A percentile compares a stretch with the other conserved stretches of the same genome.
Conservation (phyloP, 208 protist genomes). For the Perkinsela sp. region DNA sequence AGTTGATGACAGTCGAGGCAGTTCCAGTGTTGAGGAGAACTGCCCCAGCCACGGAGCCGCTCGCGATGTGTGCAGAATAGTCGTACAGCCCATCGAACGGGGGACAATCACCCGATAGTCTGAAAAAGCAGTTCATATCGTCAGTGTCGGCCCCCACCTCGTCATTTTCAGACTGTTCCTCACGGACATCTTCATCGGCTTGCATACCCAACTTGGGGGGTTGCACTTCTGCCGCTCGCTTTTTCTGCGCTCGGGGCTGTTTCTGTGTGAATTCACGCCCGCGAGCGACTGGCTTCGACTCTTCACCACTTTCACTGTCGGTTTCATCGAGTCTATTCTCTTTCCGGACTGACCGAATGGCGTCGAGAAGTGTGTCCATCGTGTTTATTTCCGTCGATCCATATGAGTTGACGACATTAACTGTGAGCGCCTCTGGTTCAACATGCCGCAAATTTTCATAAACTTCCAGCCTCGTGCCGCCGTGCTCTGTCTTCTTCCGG, state of each 20-base stretch:
- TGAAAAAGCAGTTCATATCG: neutral
- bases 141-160: neutral
- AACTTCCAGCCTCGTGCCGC: neutral
- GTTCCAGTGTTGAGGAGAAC: slow-evolving; percentile 64
- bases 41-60: slow-evolving; percentile 74
- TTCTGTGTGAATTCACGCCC: neutral
- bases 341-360: neutral
- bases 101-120: slow-evolving; percentile 49
- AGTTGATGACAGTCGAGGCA: slow-evolving; percentile 91
- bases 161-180: neutral
- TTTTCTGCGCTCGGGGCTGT: neutral
- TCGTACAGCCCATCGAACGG: slow-evolving; percentile 61
- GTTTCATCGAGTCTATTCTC: neutral
- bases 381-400: neutral
- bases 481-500: neutral
- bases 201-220: neutral
- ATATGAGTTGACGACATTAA: neutral
- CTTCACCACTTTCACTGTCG: neutral
- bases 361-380: neutral
- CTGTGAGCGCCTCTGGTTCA: neutral
- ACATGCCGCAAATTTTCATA: neutral
- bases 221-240: neutral
- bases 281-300: neutral
- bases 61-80: slow-evolving; percentile 28
- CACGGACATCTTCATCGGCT: neutral